These are phyloP conservation scores for Irpex lacteus DNA, from an alignment of 1,284 basidiomycete species.

Conservation along the genomic window DNA sequence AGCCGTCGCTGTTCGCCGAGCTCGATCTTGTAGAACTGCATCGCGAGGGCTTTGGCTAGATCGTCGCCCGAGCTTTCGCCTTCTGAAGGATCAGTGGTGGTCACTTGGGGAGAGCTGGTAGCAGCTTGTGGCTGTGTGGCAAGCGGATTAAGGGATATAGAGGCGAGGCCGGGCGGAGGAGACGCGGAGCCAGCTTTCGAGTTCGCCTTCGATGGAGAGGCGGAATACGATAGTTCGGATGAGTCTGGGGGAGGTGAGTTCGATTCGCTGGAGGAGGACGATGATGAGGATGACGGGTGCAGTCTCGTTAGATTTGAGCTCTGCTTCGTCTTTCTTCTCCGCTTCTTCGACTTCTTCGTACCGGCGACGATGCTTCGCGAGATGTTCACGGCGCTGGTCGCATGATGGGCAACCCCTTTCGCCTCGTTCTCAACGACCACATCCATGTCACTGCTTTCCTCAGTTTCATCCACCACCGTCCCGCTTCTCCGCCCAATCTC, in stretches of 20 bases:
- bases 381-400: not conserved
- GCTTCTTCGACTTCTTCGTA: not conserved
- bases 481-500: slow-evolving; percentile 55
- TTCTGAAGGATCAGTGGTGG: not conserved
- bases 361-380: not conserved
- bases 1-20: slow-evolving; percentile 87
- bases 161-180: not conserved
- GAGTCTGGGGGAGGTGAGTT: not conserved
- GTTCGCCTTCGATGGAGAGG: not conserved
- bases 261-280: not conserved
- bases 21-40: slow-evolving; percentile 90
- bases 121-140: not conserved
- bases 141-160: not conserved
- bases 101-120: not conserved
- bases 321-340: not conserved
- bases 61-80: slow-evolving; percentile 18
- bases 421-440: slow-evolving; percentile 1
- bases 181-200: not conserved
- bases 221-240: not conserved
- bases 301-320: not conserved
- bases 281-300: not conserved
- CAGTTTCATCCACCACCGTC: slow-evolving; percentile 15
- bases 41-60: slow-evolving; percentile 74
- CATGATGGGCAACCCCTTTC: not conserved
- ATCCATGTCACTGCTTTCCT: not conserved